These are phyloP conservation scores for Oidiodendron maius DNA, from an alignment of 495 filamentous ascomycete genomes.

Conservation along the genomic window DNA sequence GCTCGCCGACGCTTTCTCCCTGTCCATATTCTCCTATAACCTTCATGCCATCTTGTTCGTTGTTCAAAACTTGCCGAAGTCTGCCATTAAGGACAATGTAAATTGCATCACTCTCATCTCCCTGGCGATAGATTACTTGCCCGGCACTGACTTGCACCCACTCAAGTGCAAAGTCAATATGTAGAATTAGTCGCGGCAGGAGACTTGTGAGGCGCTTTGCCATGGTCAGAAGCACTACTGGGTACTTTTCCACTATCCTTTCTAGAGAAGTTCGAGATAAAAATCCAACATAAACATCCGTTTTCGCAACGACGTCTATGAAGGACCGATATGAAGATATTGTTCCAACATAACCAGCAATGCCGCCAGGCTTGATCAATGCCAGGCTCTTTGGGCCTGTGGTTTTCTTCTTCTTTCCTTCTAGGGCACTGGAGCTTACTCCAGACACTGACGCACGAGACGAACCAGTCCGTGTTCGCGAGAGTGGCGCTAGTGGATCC, in stretches of 20 bases:
- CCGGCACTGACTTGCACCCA: conserved; percentile 96
- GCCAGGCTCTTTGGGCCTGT: conserved; percentile 68
- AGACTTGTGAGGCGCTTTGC: conserved; percentile 88
- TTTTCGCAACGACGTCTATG: conserved; percentile 94
- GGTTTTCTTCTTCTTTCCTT: conserved; percentile 40
- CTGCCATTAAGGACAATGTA: conserved; percentile 96
- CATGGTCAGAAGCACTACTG: conserved; percentile 88
- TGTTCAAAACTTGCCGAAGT: conserved; percentile 72
- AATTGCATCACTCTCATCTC: conserved; percentile 95
- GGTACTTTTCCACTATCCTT: conserved; percentile 84
- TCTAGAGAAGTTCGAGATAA: conserved; percentile 82
- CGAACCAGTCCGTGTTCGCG: conserved; percentile 41
- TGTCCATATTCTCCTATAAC: conserved; percentile 93
- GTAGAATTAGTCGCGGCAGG: conserved; percentile 84
- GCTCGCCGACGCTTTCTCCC: conserved; percentile 93
- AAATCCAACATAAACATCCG: conserved; percentile 97
- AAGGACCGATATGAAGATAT: conserved; percentile 94
- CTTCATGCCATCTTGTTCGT: conserved; percentile 71
- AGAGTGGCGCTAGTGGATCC: conserved; percentile 42
- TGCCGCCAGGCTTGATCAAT: conserved; percentile 88
- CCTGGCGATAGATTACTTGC: conserved; percentile 89
- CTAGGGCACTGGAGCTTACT: conserved; percentile 19
- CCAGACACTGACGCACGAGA: conserved; percentile 42
- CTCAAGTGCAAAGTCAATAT: conserved; percentile 96
- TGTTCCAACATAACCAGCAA: conserved; percentile 90